These are phyloP conservation scores for Microcos paniculata DNA, from an alignment of 345 rosid species.

Conservation along the genomic window DNA sequence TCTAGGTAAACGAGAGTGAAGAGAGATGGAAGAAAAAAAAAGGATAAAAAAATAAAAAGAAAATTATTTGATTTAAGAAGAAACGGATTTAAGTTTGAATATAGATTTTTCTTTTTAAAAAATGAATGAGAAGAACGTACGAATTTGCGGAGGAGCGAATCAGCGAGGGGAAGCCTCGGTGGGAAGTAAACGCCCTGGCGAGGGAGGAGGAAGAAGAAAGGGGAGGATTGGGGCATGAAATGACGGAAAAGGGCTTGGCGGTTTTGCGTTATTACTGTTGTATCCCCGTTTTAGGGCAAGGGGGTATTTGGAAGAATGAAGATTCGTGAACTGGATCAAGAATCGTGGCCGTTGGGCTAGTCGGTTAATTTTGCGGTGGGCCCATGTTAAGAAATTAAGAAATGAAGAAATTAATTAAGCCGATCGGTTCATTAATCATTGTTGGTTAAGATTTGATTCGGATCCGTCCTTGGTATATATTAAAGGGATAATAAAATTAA, in stretches of 20 bases:
- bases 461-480: too few species aligned
- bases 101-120: not conserved
- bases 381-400: not conserved
- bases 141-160: not conserved
- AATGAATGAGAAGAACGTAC: slow-evolving; percentile 5
- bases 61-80: not conserved
- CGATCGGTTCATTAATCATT: too few species aligned
- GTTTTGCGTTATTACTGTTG: not conserved
- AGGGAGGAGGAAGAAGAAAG: not conserved
- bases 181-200: slow-evolving; percentile 13
- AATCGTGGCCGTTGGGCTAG: slow-evolving; percentile 13
- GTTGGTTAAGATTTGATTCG: too few species aligned
- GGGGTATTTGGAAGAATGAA: too few species aligned
- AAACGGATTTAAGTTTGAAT: not conserved
- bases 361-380: slow-evolving; percentile 7
- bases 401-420: too few species aligned
- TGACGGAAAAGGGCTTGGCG: not conserved
- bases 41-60: not conserved
- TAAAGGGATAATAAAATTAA: too few species aligned
- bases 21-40: too few species aligned
- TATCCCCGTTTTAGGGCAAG: not conserved
- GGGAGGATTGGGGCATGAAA: not conserved
- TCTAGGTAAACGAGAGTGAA: slow-evolving; percentile 7
- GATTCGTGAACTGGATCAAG: not conserved
- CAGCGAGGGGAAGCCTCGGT: slow-evolving; percentile 14